These are phyloP conservation scores for Raphanus raphanistrum DNA, from an alignment of 345 rosid species.

Conservation along the genomic window DNA sequence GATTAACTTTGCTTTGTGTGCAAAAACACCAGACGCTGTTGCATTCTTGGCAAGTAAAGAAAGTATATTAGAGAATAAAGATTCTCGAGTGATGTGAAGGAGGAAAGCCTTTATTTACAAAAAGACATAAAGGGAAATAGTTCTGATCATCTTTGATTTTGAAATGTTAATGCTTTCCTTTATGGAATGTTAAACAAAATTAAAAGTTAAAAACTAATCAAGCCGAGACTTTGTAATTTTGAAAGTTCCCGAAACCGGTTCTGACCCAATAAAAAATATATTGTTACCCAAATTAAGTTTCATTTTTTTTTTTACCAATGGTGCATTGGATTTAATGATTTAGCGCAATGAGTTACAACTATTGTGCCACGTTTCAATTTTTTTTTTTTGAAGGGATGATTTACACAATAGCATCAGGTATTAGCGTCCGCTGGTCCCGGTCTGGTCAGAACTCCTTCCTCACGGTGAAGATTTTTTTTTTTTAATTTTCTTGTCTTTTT, in stretches of 20 bases:
- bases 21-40: conserved; percentile 8
- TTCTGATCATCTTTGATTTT: conserved; percentile 4
- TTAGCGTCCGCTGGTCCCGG: background rate
- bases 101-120: conserved; percentile 13
- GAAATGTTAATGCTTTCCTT: background rate
- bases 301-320: background rate
- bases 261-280: background rate
- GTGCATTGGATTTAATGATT: background rate
- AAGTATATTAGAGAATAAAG: conserved; percentile 24
- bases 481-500: background rate
- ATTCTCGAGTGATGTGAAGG: conserved; percentile 23
- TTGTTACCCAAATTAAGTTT: background rate
- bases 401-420: background rate
- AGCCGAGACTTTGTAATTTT: background rate
- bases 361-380: too few species aligned
- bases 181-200: background rate
- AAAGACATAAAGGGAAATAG: conserved; percentile 7
- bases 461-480: background rate
- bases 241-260: background rate
- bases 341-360: background rate
- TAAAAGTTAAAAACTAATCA: background rate
- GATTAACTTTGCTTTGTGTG: conserved; percentile 21
- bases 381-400: too few species aligned
- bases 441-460: background rate
- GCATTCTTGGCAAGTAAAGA: conserved; percentile 15